A percentile compares a stretch with the other conserved stretches of the same genome.
Conservation (phyloP, 192 early-diverging fungal species). For the Mortierella alpina region DNA sequence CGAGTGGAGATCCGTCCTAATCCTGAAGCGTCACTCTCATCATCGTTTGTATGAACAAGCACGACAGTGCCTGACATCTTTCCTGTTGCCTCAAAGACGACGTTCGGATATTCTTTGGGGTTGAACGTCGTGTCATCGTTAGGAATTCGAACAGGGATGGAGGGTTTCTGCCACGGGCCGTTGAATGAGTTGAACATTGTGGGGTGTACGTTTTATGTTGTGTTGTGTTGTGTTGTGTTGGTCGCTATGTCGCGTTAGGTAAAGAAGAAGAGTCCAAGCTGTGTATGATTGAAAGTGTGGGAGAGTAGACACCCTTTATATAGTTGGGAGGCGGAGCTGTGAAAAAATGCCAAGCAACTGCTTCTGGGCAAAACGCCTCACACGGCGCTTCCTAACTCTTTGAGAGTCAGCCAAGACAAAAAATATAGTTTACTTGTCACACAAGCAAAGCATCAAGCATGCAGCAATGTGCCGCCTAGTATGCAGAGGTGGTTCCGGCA, state of each 20-base stretch:
- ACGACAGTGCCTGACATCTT: slow-evolving; percentile 20
- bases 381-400: too few species aligned
- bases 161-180: neutral
- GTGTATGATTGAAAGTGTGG: neutral
- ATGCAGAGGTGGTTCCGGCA: too few species aligned
- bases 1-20: slow-evolving; percentile 35
- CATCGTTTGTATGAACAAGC: slow-evolving; percentile 26
- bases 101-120: slow-evolving; percentile 44
- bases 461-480: too few species aligned
- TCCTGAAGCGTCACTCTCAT: slow-evolving; percentile 20
- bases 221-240: neutral
- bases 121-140: slow-evolving; percentile 49
- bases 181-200: slow-evolving; percentile 15
- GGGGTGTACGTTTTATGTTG: slow-evolving; percentile 3
- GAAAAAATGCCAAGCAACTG: too few species aligned
- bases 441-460: too few species aligned
- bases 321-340: too few species aligned
- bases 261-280: neutral
- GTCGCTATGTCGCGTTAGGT: neutral
- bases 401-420: too few species aligned
- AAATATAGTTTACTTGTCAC: too few species aligned
- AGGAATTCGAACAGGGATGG: slow-evolving; percentile 40
- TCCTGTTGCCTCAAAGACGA: slow-evolving; percentile 29
- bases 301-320: neutral
- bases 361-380: too few species aligned